Percentiles rank a stretch among this genome's conserved stretches.
Conservation (phyloP, 2,329 filamentous ascomycete species). For the Talaromyces sp. region DNA sequence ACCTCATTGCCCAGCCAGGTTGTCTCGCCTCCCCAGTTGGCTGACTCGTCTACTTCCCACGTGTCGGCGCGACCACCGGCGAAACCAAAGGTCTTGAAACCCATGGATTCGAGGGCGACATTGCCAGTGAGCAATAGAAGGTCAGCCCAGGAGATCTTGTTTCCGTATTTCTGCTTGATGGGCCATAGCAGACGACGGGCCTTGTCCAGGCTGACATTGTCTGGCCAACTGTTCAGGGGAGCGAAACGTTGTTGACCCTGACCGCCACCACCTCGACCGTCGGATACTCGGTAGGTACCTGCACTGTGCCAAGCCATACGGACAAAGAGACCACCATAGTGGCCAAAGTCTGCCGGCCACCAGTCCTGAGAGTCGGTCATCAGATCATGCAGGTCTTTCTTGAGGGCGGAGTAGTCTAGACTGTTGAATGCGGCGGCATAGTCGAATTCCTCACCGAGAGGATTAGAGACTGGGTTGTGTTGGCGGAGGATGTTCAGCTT, state of each 20-base stretch:
- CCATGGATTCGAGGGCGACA: slow-evolving; percentile 72
- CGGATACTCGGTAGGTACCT: slow-evolving; percentile 69
- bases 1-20: slow-evolving; percentile 71
- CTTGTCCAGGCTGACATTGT: slow-evolving; percentile 75
- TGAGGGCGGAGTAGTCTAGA: slow-evolving; percentile 64
- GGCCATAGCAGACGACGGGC: slow-evolving; percentile 73
- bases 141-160: slow-evolving; percentile 77
- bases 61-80: slow-evolving; percentile 66
- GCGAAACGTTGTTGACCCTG: slow-evolving; percentile 73
- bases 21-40: slow-evolving; percentile 71
- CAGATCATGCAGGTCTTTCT: slow-evolving; percentile 65
- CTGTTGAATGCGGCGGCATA: slow-evolving; percentile 68
- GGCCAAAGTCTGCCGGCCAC: slow-evolving; percentile 78
- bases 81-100: slow-evolving; percentile 68
- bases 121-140: slow-evolving; percentile 67
- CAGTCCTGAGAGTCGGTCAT: slow-evolving; percentile 76
- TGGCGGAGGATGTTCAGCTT: slow-evolving; percentile 69
- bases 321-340: slow-evolving; percentile 75
- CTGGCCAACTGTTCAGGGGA: slow-evolving; percentile 76
- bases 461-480: slow-evolving; percentile 59
- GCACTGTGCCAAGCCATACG: slow-evolving; percentile 78
- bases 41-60: slow-evolving; percentile 69
- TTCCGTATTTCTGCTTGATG: slow-evolving; percentile 79
- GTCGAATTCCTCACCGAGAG: slow-evolving; percentile 61
- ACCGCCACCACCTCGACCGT: slow-evolving; percentile 70